A percentile compares a stretch with the other conserved stretches of the same genome.
phyloP scores from a whole-genome alignment of 1,284 basidiomycete species.

The Irpex rosettiformis region DNA sequence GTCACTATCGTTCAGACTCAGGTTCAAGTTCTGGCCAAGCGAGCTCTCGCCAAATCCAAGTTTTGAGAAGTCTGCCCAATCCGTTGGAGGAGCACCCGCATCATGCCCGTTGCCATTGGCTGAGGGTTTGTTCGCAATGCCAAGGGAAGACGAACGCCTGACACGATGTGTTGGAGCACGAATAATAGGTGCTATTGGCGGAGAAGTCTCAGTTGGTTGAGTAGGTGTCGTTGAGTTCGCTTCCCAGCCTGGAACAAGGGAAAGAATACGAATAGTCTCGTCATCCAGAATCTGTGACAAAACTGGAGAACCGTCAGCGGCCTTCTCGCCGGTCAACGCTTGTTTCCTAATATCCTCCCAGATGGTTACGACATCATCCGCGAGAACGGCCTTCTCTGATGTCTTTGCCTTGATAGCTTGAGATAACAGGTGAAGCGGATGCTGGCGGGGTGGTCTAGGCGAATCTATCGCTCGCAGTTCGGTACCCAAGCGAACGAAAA shows the following conservation, averaged over 20 bases:
- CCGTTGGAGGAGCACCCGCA: constrained; percentile 21
- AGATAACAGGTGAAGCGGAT: constrained; percentile 54
- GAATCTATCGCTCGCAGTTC: constrained; percentile 35
- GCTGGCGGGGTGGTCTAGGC: constrained; percentile 33
- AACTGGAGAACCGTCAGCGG: constrained; percentile 9
- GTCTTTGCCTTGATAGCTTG: constrained; percentile 53
- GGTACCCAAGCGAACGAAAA: constrained; percentile 61
- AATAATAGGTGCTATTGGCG: not conserved
- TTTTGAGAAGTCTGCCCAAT: constrained; percentile 50
- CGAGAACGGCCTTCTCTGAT: constrained; percentile 24
- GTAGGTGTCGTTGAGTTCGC: constrained; percentile 15
- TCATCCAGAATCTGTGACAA: constrained; percentile 48
- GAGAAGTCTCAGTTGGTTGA: not conserved
- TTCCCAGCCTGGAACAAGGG: constrained; percentile 36
- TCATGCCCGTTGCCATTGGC: constrained; percentile 12
- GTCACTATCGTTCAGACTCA: constrained; percentile 56
- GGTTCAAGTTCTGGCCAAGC: constrained; percentile 44
- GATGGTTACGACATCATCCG: constrained; percentile 32
- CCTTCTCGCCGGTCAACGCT: constrained; percentile 21
- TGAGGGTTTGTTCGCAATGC: constrained; percentile 13
- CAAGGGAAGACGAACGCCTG: constrained; percentile 26
- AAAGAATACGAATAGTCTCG: constrained; percentile 59
- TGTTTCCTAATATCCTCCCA: constrained; percentile 54
- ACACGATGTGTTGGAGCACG: constrained; percentile 16
- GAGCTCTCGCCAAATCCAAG: constrained; percentile 55